These are phyloP conservation scores for Brettanomyces naardenensis DNA, from an alignment of 805 yeast species.

Conservation along the genomic window DNA sequence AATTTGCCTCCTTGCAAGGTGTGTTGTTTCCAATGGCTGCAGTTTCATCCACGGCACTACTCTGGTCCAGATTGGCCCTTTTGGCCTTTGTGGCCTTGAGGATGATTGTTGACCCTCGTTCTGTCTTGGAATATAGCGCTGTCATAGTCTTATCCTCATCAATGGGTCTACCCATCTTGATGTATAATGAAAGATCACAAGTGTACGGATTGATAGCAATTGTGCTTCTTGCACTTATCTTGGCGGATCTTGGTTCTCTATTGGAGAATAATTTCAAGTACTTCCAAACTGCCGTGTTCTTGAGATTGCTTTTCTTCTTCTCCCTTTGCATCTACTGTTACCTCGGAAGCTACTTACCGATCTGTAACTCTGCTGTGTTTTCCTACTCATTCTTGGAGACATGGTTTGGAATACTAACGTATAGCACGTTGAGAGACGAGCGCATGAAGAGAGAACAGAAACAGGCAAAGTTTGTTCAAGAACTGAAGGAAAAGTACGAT, in stretches of 20 bases:
- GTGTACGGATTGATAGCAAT: constrained; percentile 41
- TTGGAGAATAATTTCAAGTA: constrained; percentile 34
- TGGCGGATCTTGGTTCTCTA: constrained; percentile 54
- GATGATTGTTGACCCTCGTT: constrained; percentile 17
- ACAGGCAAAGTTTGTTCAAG: constrained; percentile 9
- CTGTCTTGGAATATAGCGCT: constrained; percentile 23
- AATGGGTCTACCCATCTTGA: constrained; percentile 26
- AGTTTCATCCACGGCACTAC: constrained; percentile 18
- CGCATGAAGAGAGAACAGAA: constrained; percentile 40
- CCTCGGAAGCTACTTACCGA: constrained; percentile 31
- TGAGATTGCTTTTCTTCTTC: constrained; percentile 45
- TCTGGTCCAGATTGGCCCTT: constrained; percentile 15
- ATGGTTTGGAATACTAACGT: constrained; percentile 61
- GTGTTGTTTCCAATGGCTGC: too few species aligned
- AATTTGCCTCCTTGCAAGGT: too few species aligned
- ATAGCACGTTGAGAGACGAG: constrained; percentile 58
- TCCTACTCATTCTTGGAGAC: constrained; percentile 55
- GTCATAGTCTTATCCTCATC: constrained; percentile 21
- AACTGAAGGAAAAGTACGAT: constrained; percentile 19
- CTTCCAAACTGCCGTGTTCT: constrained; percentile 55
- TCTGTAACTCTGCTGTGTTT: constrained; percentile 60
- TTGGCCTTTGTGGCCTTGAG: constrained; percentile 16
- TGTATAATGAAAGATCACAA: constrained; percentile 25
- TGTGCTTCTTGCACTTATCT: constrained; percentile 34
- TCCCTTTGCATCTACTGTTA: constrained; percentile 42